Evolutionary conservation across 2,329 filamentous ascomycete species (phyloP).

Genomic region (Diaporthe sp.): DNA sequence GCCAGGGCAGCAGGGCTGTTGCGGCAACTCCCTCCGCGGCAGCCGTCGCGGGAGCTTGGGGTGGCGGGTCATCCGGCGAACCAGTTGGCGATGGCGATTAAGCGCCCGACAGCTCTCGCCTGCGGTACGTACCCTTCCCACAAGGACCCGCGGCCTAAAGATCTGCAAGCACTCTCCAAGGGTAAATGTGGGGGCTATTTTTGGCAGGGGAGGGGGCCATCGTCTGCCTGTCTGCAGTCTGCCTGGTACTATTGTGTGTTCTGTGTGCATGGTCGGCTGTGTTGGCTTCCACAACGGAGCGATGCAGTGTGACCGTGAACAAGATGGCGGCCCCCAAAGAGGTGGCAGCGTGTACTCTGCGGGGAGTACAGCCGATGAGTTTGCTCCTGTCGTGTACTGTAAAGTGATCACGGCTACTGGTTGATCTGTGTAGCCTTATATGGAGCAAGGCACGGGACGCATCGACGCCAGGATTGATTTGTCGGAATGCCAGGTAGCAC

Average conservation of each 20-base stretch:
- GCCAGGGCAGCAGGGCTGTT: not conserved
- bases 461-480: not conserved
- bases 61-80: not conserved
- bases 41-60: conserved; percentile 22
- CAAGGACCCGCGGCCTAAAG: not conserved
- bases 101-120: conserved; percentile 27
- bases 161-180: conserved; percentile 23
- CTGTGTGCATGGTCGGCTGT: not conserved
- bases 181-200: conserved; percentile 32
- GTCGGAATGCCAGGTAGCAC: not conserved
- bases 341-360: not conserved
- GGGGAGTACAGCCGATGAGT: not conserved
- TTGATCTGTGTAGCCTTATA: not conserved
- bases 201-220: conserved; percentile 8
- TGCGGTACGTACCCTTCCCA: conserved; percentile 17
- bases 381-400: not conserved
- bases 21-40: not conserved
- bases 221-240: not conserved
- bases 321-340: not conserved
- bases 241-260: not conserved
- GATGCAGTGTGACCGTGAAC: not conserved
- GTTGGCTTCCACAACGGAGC: not conserved
- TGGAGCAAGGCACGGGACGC: not conserved
- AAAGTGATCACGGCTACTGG: not conserved
- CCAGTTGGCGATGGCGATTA: conserved; percentile 31